Percentiles rank a stretch among this genome's conserved stretches.
These are phyloP conservation scores for Plectranthus barbatus DNA, from an alignment of 257 asterid species.

Conservation along the genomic window DNA sequence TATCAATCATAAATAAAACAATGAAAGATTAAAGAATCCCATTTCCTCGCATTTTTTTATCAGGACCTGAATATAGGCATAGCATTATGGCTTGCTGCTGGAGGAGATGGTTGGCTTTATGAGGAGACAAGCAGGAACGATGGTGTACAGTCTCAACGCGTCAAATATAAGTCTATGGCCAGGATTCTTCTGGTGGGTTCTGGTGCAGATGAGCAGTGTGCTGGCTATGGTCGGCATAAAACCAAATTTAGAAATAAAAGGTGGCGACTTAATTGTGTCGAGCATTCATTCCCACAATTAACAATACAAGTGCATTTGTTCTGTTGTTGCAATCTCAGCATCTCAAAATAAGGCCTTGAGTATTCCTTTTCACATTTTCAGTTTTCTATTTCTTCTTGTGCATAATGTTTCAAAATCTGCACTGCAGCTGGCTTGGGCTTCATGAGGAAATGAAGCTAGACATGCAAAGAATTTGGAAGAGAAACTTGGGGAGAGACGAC, in stretches of 20 bases:
- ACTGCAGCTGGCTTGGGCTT: constrained; percentile 74
- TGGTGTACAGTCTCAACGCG: constrained; percentile 15
- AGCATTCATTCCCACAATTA: background rate
- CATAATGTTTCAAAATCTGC: constrained; percentile 1
- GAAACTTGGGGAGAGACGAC: constrained; percentile 97
- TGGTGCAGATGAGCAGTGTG: constrained; percentile 99
- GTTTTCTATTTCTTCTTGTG: background rate
- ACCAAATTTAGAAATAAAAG: constrained; percentile 79
- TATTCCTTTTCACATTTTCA: background rate
- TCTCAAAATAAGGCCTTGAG: background rate
- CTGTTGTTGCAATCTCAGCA: background rate
- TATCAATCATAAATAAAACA: too few relatives aligned
- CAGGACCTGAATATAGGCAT: constrained; percentile 95
- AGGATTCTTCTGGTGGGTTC: constrained; percentile 88
- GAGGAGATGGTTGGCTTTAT: constrained; percentile 77
- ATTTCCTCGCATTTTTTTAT: constrained; percentile 18
- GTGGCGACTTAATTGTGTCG: constrained; percentile 21
- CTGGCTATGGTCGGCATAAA: constrained; percentile 95
- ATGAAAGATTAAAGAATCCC: too few relatives aligned
- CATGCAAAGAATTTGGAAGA: constrained; percentile 97
- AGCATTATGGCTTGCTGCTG: constrained; percentile 93
- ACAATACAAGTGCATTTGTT: background rate
- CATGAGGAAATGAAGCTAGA: constrained; percentile 90
- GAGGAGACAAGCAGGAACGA: constrained; percentile 19
- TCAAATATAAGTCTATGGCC: constrained; percentile 58